Evolutionary conservation across 192 early-diverging fungal species (phyloP), one percentile per base, ranked within the genome.

Genomic region (Linnemannia hyalina): DNA sequence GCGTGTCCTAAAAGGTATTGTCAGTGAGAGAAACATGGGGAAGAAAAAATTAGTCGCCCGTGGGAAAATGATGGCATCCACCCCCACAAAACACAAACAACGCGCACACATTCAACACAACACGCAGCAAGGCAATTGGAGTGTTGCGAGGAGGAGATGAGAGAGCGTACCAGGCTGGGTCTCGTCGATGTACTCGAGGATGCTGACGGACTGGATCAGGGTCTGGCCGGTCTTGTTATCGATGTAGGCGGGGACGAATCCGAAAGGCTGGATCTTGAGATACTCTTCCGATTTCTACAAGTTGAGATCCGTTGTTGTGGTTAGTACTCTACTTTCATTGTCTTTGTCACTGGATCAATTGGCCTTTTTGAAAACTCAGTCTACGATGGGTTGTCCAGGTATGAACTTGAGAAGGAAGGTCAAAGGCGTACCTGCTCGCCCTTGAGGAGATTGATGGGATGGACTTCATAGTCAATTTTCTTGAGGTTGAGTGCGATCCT

Each of bases 151-250:
- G 60, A 42, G 15, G 29, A 26, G 16, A 32, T 11, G n/a, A 60
- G n/a, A 8, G 15, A 65, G 32, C 60, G 29, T 88, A 73, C 92
- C 91, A 20, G 95, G 93, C 60, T 90, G 77, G 16, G 91, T 87
- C 78, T 99, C 98, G 65, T 99, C 98, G 7, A 99, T 88, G 79
- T 96, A 97, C 80, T 99, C 98, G 29, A 97, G 77, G 57, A 99
- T 97, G 22, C 96, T 94, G 29, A 92, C 75, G 8, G 95, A 96
- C 90, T 98, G 93, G 65, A 81, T 88, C 41, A 96, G 63, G 6
- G 75, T 75, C 26, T 89, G 72, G 13, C 94, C 93, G 32, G 88
- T 89, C 65, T 87, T 82, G 76, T 91, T 91, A 47, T 93, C 91
- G 22, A 91, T 70, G 38, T 96, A 91, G 26, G 92, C 88, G 42